Conservation (phyloP, 805 yeast species). For the Hemisphaericaspora nanyangensis region DNA sequence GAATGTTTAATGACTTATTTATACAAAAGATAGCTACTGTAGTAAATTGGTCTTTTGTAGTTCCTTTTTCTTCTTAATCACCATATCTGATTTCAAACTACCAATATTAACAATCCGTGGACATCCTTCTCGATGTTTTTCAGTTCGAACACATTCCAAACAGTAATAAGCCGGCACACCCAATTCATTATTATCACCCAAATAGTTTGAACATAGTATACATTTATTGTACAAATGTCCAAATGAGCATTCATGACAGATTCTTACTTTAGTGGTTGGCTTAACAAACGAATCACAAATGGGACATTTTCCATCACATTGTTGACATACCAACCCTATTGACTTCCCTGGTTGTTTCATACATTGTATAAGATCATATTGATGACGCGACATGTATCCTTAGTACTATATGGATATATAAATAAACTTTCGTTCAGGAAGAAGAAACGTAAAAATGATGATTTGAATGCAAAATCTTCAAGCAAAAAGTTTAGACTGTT, state of each 20-base stretch:
- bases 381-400: conserved; percentile 84
- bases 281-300: conserved; percentile 82
- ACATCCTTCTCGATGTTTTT: conserved; percentile 88
- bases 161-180: conserved; percentile 68
- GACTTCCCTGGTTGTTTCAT: conserved; percentile 78
- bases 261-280: conserved; percentile 60
- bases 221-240: conserved; percentile 65
- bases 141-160: conserved; percentile 74
- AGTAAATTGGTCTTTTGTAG: conserved; percentile 1
- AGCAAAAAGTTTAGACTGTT: too few species aligned
- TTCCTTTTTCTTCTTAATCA: conserved; percentile 48
- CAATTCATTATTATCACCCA: conserved; percentile 46
- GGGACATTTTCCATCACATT: conserved; percentile 91
- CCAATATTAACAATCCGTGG: conserved; percentile 83
- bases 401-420: too few species aligned
- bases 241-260: conserved; percentile 83
- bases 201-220: conserved; percentile 70
- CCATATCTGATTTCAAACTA: conserved; percentile 63
- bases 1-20: neutral
- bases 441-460: neutral
- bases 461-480: neutral
- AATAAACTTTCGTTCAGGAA: too few species aligned
- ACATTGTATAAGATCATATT: conserved; percentile 79
- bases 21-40: neutral
- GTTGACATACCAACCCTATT: conserved; percentile 70